These are phyloP conservation scores for Pneumocystis jirovecii DNA, from an alignment of 1,139 yeast species.

Conservation along the genomic window DNA sequence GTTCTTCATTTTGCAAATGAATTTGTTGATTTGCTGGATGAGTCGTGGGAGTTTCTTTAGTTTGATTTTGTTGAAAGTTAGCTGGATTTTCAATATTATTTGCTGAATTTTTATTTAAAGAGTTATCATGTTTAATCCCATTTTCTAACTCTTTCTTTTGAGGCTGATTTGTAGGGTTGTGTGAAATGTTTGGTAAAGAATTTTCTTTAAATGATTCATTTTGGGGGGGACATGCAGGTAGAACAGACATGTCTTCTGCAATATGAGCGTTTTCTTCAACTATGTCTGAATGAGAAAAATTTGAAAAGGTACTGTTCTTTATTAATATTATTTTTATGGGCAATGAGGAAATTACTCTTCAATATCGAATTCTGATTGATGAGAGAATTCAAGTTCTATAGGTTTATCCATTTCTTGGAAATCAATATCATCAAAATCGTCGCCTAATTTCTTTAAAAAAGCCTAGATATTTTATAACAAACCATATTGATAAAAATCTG, in stretches of 20 bases:
- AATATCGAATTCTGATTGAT: not conserved
- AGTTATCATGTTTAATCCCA: not conserved
- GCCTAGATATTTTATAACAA: not conserved
- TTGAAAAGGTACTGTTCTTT: not conserved
- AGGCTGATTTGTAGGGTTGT: not conserved
- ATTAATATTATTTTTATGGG: not conserved
- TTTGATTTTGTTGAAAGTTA: not conserved
- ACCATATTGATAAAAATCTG: not conserved
- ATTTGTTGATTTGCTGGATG: not conserved
- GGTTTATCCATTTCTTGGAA: not conserved
- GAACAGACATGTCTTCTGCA: not conserved
- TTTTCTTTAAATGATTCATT: not conserved
- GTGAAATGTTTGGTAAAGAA: not conserved
- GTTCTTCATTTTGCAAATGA: not conserved
- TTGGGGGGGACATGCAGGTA: not conserved
- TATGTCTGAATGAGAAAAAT: not conserved
- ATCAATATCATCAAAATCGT: conserved; percentile 1
- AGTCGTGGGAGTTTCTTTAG: not conserved
- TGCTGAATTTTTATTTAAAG: not conserved
- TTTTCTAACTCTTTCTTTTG: not conserved
- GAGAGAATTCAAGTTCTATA: not conserved
- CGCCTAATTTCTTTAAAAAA: not conserved
- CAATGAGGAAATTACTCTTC: not conserved
- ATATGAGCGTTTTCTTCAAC: not conserved
- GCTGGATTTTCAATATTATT: not conserved